Evolutionary conservation across 2,329 filamentous ascomycete genomes (phyloP), one percentile per base, ranked within the genome.

Genomic region (Colletotrichum sojae): DNA sequence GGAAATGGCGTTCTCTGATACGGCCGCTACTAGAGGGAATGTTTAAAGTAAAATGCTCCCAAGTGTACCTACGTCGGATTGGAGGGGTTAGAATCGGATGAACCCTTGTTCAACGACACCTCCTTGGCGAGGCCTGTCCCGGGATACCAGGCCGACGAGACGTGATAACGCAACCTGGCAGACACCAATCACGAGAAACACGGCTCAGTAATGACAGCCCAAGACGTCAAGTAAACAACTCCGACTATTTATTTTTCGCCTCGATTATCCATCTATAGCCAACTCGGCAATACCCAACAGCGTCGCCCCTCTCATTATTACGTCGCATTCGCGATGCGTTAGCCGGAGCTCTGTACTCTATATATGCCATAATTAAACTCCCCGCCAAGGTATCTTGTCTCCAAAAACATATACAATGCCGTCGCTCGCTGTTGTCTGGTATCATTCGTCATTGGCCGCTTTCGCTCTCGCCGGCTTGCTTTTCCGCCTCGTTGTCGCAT

Each of bases 391-490:
- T 58, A 54, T 68, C 59, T 20, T 51, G 48, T 53, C 25, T 54
- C 48, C 48, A 54, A 68, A 36, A 59, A 40, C 12, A 65, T 58
- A 9, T 53, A 45, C 54, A 61, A 36, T 36, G 31, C 31, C 31
- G 31, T 36, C 54, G 49, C n/a, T 57, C 54, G 61, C 61, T 65
- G n/a, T 45, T 67, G 48, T 52, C 45, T 68, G 61, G 48, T 58
- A 58, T 54, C 54, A 48, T 55, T 59, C 40, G 22, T 49, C 39
- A 18, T 58, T 53, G 54, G 48, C 20, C 20, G 55, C 48, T 57
- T 25, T 54, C 25, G 27, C 16, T 43, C 31, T 9, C 31, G 31
- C 31, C 31, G n/a, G 57, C 22, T 43, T 40, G 40, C 22, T 27
- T 31, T 1, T 45, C n/a, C 18, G 20, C 22, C 12, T 18, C 20